Conservation (phyloP, 176 grass and related monocot genomes). For the Juncus effusus region DNA sequence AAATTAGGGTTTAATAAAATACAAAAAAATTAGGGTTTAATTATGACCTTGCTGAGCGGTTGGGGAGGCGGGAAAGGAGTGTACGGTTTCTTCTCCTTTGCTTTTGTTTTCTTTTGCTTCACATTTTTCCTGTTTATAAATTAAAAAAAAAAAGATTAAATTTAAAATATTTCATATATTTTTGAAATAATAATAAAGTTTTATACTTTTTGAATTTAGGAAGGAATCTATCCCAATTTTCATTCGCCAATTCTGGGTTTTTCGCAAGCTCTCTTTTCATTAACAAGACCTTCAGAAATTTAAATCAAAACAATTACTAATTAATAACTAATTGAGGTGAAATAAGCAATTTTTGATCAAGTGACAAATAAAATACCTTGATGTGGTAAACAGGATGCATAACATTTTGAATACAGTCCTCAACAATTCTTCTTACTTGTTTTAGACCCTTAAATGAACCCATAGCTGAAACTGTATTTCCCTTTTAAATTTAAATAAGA, state of each 20-base stretch:
- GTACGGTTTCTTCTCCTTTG: conserved; percentile 97
- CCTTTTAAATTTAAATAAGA: conserved; percentile 48
- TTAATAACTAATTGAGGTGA: not conserved
- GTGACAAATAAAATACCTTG: conserved; percentile 48
- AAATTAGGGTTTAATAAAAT: not conserved
- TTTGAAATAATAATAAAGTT: conserved; percentile 20
- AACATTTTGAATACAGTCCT: conserved; percentile 83
- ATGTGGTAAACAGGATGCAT: conserved; percentile 97
- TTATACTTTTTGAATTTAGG: conserved; percentile 95
- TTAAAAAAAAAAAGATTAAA: conserved; percentile 3
- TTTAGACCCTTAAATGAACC: conserved; percentile 88
- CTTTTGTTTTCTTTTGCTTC: conserved; percentile 77
- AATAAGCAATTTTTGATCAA: not conserved
- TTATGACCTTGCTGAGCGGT: conserved; percentile 81
- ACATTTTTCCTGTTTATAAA: conserved; percentile 79
- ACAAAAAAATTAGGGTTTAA: not conserved
- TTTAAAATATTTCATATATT: conserved; percentile 4
- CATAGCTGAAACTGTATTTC: conserved; percentile 89
- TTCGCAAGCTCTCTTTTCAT: conserved; percentile 97
- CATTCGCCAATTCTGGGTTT: conserved; percentile 75
- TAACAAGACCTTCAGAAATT: conserved; percentile 56
- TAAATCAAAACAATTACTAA: conserved; percentile 1
- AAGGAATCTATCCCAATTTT: conserved; percentile 97
- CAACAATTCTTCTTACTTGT: conserved; percentile 76
- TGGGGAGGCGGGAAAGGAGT: conserved; percentile 94